These are phyloP conservation scores for Gregarina niphandrodes DNA, from an alignment of 169 alveolate species.

Conservation along the genomic window DNA sequence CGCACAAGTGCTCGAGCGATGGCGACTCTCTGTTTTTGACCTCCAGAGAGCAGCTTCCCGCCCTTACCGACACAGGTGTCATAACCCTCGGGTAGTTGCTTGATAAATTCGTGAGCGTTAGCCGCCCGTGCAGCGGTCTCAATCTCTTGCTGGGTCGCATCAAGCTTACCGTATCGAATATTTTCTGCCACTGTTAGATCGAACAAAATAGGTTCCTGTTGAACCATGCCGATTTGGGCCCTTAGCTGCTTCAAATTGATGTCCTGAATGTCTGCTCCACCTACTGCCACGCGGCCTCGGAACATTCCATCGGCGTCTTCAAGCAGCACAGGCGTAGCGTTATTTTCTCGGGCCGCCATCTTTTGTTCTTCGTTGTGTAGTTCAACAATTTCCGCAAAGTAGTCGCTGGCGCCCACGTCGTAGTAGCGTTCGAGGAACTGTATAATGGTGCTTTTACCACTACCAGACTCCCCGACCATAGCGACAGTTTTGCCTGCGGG, in stretches of 20 bases:
- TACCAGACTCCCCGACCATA: conserved; percentile 16
- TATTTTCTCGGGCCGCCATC: no score
- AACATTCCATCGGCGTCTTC: no score
- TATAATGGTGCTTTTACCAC: conserved; percentile 52
- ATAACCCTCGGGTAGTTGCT: conserved; percentile 29
- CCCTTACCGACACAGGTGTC: conserved; percentile 37
- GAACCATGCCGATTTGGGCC: conserved; percentile 39
- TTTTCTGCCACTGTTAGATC: conserved; percentile 35
- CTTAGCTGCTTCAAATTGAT: conserved; percentile 28
- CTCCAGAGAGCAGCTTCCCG: conserved; percentile 37
- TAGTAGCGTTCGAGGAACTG: conserved; percentile 38
- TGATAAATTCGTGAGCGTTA: conserved; percentile 47
- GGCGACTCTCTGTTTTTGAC: conserved; percentile 48
- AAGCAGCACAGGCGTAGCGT: no score
- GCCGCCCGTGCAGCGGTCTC: conserved; percentile 37
- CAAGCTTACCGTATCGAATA: conserved; percentile 36
- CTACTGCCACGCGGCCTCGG: no score
- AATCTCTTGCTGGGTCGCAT: conserved; percentile 34
- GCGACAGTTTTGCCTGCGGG: conserved; percentile 15
- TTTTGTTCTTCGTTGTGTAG: no score
- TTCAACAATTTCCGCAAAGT: no score
- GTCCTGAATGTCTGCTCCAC: conserved; percentile 2
- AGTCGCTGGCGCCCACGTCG: no score
- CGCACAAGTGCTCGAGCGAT: conserved; percentile 36
- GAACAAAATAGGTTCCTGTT: conserved; percentile 19